Percentiles rank a stretch among this genome's conserved stretches.
phyloP scores from a whole-genome alignment of 257 asterid genomes.

The Nicotiana attenuata region DNA sequence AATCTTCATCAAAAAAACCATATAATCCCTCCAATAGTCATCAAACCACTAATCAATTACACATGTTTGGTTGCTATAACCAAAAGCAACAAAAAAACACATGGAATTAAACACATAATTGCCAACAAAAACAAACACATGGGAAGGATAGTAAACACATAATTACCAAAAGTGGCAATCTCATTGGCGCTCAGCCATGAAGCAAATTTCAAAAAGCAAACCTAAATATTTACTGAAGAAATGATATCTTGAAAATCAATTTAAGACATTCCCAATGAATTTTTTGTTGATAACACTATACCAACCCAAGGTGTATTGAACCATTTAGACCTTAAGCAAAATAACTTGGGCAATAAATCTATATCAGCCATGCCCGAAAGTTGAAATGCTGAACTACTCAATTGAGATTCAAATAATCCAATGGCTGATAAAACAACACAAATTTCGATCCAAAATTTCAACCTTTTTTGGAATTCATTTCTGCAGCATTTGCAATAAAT shows the following conservation, averaged over 20 bases:
- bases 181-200: constrained; percentile 70
- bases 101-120: constrained; percentile 52
- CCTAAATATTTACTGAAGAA: constrained; percentile 25
- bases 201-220: constrained; percentile 66
- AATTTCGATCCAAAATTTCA: constrained; percentile 62
- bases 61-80: constrained; percentile 44
- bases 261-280: constrained; percentile 50
- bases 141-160: constrained; percentile 24
- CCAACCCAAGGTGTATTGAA: constrained; percentile 70
- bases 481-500: constrained; percentile 56
- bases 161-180: constrained; percentile 47
- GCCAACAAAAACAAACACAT: constrained; percentile 51
- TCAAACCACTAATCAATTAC: constrained; percentile 36
- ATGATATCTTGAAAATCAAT: constrained; percentile 41
- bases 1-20: constrained; percentile 60
- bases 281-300: constrained; percentile 40
- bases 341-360: constrained; percentile 33
- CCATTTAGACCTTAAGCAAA: constrained; percentile 41
- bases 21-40: constrained; percentile 42
- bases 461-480: constrained; percentile 49
- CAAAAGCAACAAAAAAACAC: constrained; percentile 53
- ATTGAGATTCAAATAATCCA: constrained; percentile 64
- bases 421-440: constrained; percentile 53
- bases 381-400: constrained; percentile 53
- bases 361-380: constrained; percentile 54